Evolutionary conservation across 441 rosid species (phyloP).

Genomic region (Gossypium gossypioides): DNA sequence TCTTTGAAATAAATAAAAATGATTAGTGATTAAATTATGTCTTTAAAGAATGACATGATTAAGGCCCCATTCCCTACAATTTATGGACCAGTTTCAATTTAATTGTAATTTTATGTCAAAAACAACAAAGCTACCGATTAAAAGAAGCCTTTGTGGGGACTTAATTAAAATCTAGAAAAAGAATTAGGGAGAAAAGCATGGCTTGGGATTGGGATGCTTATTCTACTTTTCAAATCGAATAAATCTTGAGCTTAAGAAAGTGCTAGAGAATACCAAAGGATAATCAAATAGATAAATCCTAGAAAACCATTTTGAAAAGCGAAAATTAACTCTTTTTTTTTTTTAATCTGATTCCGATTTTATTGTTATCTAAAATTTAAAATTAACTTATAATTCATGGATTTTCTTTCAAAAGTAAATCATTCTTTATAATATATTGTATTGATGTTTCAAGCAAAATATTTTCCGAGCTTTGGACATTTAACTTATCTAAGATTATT

Average conservation of each 20-base stretch:
- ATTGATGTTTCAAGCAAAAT: neutral
- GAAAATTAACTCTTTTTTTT: too few species aligned
- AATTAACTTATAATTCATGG: too few species aligned
- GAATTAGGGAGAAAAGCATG: slow-evolving; percentile 17
- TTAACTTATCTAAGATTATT: neutral
- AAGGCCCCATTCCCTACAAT: slow-evolving; percentile 8
- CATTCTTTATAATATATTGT: neutral
- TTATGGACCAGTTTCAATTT: neutral
- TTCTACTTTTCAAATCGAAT: slow-evolving; percentile 8
- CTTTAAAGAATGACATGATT: neutral
- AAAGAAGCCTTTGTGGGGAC: slow-evolving; percentile 13
- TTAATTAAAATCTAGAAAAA: neutral
- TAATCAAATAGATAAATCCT: neutral
- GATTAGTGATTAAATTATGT: neutral
- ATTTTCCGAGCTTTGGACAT: neutral
- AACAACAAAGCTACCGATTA: neutral
- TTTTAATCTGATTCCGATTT: too few species aligned
- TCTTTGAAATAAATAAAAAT: neutral
- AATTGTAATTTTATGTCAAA: neutral
- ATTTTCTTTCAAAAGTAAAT: neutral
- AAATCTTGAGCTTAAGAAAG: slow-evolving; percentile 1
- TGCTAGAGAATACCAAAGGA: slow-evolving; percentile 11
- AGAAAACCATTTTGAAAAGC: neutral
- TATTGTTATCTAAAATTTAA: too few species aligned
- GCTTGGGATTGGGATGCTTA: slow-evolving; percentile 13